These are phyloP conservation scores for Samsoniella hepiali DNA, from an alignment of 2,329 filamentous ascomycete species.

Conservation along the genomic window DNA sequence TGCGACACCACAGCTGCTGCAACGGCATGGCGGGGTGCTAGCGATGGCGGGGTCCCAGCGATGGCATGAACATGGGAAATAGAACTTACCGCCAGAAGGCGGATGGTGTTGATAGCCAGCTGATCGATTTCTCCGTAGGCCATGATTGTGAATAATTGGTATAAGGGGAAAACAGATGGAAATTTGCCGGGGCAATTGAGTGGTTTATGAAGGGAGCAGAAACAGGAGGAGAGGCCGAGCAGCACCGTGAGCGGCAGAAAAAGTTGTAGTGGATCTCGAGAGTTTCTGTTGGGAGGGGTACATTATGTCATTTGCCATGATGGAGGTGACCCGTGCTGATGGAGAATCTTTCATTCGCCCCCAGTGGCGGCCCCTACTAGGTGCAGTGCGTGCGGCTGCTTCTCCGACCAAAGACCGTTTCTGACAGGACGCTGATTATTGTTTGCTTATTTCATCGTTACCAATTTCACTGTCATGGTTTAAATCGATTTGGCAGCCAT, in stretches of 20 bases:
- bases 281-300: constrained; percentile 11
- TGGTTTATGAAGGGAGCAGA: constrained; percentile 7
- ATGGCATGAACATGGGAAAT: constrained; percentile 23
- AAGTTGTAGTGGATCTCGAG: constrained; percentile 6
- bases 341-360: neutral
- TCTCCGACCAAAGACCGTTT: too few species aligned
- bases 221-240: neutral
- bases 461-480: too few species aligned
- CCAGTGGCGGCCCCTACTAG: neutral
- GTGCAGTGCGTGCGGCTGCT: neutral
- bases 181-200: constrained; percentile 3
- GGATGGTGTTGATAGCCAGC: constrained; percentile 97
- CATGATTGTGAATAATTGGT: constrained; percentile 57
- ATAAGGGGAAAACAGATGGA: neutral
- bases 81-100: constrained; percentile 81
- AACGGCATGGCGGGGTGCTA: constrained; percentile 24
- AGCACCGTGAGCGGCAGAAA: constrained; percentile 8
- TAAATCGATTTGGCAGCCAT: too few species aligned
- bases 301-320: constrained; percentile 12
- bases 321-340: constrained; percentile 5
- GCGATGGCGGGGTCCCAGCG: constrained; percentile 8
- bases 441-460: too few species aligned
- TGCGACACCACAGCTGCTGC: constrained; percentile 12
- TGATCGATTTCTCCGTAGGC: constrained; percentile 82
- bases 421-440: too few species aligned